phyloP scores from a whole-genome alignment of 768 basidiomycete species.

The Auriculariales sp. region DNA sequence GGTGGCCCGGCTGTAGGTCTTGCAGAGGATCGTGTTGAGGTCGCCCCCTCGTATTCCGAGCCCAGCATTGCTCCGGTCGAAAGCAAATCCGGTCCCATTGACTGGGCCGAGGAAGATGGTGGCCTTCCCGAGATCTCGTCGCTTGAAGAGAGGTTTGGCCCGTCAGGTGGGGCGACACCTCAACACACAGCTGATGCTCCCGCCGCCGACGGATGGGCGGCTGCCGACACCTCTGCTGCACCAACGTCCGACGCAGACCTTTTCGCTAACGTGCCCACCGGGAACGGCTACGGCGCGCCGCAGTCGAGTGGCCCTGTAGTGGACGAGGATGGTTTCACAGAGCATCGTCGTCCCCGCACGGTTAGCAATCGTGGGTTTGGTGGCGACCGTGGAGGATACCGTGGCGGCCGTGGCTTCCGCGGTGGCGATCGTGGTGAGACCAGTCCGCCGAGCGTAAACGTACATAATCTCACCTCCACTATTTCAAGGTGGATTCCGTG shows the following conservation, averaged over 20 bases:
- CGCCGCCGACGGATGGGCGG: constrained; percentile 19
- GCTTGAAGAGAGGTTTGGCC: constrained; percentile 63
- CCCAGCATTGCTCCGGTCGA: constrained; percentile 10
- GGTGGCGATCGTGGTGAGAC: constrained; percentile 15
- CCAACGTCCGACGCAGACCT: background rate
- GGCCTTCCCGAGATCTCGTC: constrained; percentile 66
- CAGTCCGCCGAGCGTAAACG: constrained; percentile 13
- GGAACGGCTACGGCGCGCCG: constrained; percentile 5
- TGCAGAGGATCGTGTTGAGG: background rate
- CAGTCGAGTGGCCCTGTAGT: constrained; percentile 5
- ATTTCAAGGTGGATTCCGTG: constrained; percentile 27
- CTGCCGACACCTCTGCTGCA: background rate
- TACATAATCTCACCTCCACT: constrained; percentile 17
- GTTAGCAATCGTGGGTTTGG: constrained; percentile 4
- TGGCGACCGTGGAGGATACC: constrained; percentile 24
- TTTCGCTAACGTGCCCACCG: constrained; percentile 7
- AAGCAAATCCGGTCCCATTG: constrained; percentile 23
- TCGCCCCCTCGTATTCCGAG: constrained; percentile 4
- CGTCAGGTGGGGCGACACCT: constrained; percentile 59
- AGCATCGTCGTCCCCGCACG: constrained; percentile 14
- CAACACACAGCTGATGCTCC: constrained; percentile 12
- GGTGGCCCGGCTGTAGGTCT: no score
- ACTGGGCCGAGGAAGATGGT: constrained; percentile 74
- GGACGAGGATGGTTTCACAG: constrained; percentile 50
- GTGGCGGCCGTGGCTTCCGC: constrained; percentile 23